Percentiles rank a stretch among this genome's conserved stretches.
Evolutionary conservation across 2,329 filamentous ascomycete genomes (phyloP).

Genomic region (Penicillium sp.): DNA sequence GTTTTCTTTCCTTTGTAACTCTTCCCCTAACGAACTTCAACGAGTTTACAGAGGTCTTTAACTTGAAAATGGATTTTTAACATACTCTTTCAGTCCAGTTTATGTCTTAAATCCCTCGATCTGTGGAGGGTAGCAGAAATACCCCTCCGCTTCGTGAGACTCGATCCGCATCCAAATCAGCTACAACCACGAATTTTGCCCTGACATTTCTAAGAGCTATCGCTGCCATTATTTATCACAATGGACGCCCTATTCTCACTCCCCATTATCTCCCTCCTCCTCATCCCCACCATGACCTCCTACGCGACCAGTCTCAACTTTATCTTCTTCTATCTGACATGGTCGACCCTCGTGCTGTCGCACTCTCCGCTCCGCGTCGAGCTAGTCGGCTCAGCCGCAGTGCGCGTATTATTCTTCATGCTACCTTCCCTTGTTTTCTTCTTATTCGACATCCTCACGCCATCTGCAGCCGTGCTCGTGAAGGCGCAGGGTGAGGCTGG

Average conservation of each 20-base stretch:
- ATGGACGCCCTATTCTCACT: conserved; percentile 55
- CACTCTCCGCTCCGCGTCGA: conserved; percentile 75
- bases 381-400: conserved; percentile 65
- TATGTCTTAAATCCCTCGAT: background rate
- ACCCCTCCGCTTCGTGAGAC: background rate
- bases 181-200: background rate
- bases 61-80: background rate
- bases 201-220: background rate
- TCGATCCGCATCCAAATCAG: background rate
- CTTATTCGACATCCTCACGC: conserved; percentile 68
- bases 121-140: background rate
- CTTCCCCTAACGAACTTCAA: background rate
- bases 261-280: conserved; percentile 29
- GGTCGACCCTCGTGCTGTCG: conserved; percentile 77
- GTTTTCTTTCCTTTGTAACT: conserved; percentile 6
- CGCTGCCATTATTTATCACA: conserved; percentile 12
- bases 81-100: background rate
- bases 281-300: conserved; percentile 51
- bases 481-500: conserved; percentile 64
- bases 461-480: conserved; percentile 65
- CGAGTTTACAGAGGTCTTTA: background rate
- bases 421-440: conserved; percentile 72
- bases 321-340: conserved; percentile 87
- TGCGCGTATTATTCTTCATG: conserved; percentile 70
- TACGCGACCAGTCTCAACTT: conserved; percentile 80